A percentile compares a stretch with the other conserved stretches of the same genome.
Evolutionary conservation across 352 stramenopile genomes (phyloP).

Genomic region (Aphanomyces astaci): DNA sequence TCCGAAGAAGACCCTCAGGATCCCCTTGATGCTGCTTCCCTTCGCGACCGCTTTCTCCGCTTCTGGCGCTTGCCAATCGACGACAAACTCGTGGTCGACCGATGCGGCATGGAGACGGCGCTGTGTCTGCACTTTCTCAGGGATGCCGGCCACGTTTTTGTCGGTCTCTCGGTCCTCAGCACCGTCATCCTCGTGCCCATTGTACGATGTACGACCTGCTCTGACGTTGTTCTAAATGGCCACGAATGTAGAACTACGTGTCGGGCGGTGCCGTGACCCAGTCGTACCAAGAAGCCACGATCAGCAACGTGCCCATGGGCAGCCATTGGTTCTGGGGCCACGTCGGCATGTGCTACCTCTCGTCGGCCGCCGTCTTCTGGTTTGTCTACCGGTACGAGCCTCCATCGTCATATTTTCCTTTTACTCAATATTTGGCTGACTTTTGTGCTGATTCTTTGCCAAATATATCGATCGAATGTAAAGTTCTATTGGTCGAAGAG

Average conservation of each 20-base stretch:
- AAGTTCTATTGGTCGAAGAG: no score
- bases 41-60: constrained; percentile 35
- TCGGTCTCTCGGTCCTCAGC: constrained; percentile 53
- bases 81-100: constrained; percentile 45
- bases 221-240: background rate
- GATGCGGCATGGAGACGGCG: constrained; percentile 56
- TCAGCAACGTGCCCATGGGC: constrained; percentile 70
- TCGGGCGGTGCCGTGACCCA: constrained; percentile 39
- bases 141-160: constrained; percentile 55
- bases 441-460: no score
- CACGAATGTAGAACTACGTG: constrained; percentile 45
- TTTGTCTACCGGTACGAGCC: constrained; percentile 33
- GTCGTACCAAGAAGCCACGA: constrained; percentile 65
- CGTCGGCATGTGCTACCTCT: constrained; percentile 64
- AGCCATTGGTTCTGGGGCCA: constrained; percentile 72
- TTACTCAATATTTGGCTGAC: background rate
- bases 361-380: constrained; percentile 38
- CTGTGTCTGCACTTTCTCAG: constrained; percentile 53
- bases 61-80: constrained; percentile 41
- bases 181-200: constrained; percentile 55
- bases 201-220: constrained; percentile 28
- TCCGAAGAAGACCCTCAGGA: background rate
- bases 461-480: no score
- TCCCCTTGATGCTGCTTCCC: constrained; percentile 24
- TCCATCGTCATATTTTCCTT: background rate